Base-by-base conservation (phyloP, 2,329 filamentous ascomycete species). In the Diaporthe vexans region DNA sequence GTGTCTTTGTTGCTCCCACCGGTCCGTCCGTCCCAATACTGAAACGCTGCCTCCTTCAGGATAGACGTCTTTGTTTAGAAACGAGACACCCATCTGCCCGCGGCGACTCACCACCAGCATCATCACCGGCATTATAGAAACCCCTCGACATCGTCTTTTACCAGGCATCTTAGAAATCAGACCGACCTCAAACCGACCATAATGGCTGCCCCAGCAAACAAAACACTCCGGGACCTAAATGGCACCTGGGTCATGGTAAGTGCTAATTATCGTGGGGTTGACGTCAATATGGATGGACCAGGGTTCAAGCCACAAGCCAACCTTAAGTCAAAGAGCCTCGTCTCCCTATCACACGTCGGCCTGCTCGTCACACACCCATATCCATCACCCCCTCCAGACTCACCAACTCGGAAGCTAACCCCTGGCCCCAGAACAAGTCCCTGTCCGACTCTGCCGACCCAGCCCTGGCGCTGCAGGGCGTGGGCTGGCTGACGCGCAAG, bases 401-500 rank as follows among this genome's bases (percentile, higher is more conserved):
- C 40, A 56, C 15, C 26, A 29, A 63, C 68, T 10, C 11, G 4
- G n/a, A 51, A 59, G 48, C 51, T 48, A 61, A 71, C 46, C 58
- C 52, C 54, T 72, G 33, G 51, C 57, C 51, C 67, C 80, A 96
- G 94, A 95, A 97, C 88, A 93, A 94, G 82, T 84, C 86, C 76
- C 86, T 95, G 78, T 95, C 94, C 74, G 92, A 93, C 83, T 85
- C 88, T 77, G 85, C 91, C 63, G 93, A 95, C 75, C 86, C 91
- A 1, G 89, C 93, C 76, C 91, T 98, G 74, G 81, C 88, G 67
- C 88, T 96, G 79, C 93, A 95, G 87, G 92, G 92, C 80, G 86
- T 95, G 75, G 86, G 90, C 82, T 96, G 90, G 89, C 78, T 95
- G 68, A 88, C 89, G 67, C 94, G 94, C 84, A 95, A 93, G 85